Percentiles rank a stretch among this genome's conserved stretches.
phyloP scores from a whole-genome alignment of 2,329 filamentous ascomycete genomes.

The Hymenotorrendiella dingleyae region DNA sequence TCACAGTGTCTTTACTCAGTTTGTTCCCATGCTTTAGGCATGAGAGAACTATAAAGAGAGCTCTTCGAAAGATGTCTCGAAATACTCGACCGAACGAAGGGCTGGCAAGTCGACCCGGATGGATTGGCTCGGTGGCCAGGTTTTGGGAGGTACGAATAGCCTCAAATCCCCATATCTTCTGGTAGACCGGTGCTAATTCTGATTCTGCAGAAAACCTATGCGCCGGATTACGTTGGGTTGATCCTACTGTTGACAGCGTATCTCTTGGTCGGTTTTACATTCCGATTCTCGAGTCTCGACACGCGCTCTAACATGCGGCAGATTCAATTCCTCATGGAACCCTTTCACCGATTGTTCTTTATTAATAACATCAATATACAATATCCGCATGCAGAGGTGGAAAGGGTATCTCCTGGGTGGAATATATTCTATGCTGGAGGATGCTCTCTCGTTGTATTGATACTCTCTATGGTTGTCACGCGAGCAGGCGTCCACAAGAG shows the following conservation, averaged over 20 bases:
- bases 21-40: constrained; percentile 10
- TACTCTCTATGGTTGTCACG: constrained; percentile 57
- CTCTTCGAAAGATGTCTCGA: constrained; percentile 16
- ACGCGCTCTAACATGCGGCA: too few relatives aligned
- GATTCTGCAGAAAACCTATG: constrained; percentile 64
- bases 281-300: neutral
- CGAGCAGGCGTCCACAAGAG: constrained; percentile 68
- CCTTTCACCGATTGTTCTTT: constrained; percentile 93
- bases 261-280: constrained; percentile 45
- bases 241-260: constrained; percentile 62
- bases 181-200: neutral
- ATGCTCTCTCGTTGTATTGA: constrained; percentile 61
- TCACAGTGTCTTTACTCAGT: constrained; percentile 7
- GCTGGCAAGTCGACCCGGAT: constrained; percentile 21
- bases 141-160: constrained; percentile 27
- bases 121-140: constrained; percentile 28
- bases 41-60: constrained; percentile 1
- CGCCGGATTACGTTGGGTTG: constrained; percentile 81
- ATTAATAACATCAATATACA: constrained; percentile 79
- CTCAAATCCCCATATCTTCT: neutral
- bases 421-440: constrained; percentile 62
- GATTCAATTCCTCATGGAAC: constrained; percentile 65
- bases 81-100: constrained; percentile 14
- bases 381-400: constrained; percentile 77
- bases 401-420: constrained; percentile 73